These are phyloP conservation scores for Selenicereus undatus DNA, from an alignment of 148 eudicot genomes.

Conservation along the genomic window DNA sequence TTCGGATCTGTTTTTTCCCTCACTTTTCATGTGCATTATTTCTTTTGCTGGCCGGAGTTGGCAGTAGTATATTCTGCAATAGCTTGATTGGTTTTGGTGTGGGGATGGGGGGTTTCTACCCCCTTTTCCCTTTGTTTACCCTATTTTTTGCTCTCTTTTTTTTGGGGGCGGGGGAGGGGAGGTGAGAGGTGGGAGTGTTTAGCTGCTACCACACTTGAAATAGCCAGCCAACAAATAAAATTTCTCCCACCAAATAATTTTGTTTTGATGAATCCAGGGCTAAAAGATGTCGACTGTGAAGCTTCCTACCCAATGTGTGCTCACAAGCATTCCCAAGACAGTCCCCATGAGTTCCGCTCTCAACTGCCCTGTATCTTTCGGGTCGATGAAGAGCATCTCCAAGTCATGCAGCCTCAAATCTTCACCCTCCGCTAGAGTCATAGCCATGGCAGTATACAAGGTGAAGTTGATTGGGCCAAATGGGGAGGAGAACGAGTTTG, in stretches of 20 bases:
- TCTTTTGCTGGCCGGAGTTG: too few species aligned
- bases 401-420: slow-evolving; percentile 47
- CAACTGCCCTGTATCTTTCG: slow-evolving; percentile 36
- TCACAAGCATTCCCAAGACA: slow-evolving; percentile 27
- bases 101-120: too few species aligned
- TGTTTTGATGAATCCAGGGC: slow-evolving; percentile 26
- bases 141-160: too few species aligned
- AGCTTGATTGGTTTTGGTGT: too few species aligned
- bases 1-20: too few species aligned
- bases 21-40: too few species aligned
- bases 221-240: neutral
- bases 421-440: slow-evolving; percentile 25
- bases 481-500: slow-evolving; percentile 61
- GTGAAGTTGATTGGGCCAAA: slow-evolving; percentile 58
- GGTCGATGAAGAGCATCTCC: slow-evolving; percentile 32
- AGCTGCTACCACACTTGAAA: too few species aligned
- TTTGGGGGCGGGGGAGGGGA: too few species aligned
- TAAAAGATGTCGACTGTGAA: slow-evolving; percentile 42
- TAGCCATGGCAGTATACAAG: slow-evolving; percentile 64
- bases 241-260: neutral
- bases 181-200: too few species aligned
- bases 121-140: too few species aligned
- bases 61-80: too few species aligned
- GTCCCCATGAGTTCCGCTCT: slow-evolving; percentile 19
- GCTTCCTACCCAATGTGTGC: slow-evolving; percentile 40